Conservation (phyloP, 306 rosid genomes). For the Cyamopsis tetragonoloba region DNA sequence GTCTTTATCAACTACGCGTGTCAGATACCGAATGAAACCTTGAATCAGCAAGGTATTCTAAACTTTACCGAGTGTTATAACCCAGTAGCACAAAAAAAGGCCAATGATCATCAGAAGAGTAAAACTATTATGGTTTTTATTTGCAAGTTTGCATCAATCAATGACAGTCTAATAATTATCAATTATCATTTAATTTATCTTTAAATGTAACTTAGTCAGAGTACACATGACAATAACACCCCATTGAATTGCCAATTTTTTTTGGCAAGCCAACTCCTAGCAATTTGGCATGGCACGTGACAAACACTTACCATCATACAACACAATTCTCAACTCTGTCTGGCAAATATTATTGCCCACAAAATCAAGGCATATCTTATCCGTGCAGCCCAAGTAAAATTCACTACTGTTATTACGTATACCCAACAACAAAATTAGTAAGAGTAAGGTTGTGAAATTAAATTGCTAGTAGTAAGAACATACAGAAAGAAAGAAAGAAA, state of each 20-base stretch:
- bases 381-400: constrained; percentile 8
- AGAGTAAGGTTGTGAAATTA: constrained; percentile 24
- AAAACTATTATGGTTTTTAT: not conserved
- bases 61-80: not conserved
- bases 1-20: no score
- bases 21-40: not conserved
- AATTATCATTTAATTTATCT: not conserved
- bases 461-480: constrained; percentile 13
- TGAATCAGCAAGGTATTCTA: constrained; percentile 24
- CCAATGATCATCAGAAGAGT: not conserved
- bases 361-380: constrained; percentile 14
- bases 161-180: not conserved
- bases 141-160: no score
- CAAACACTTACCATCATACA: constrained; percentile 11
- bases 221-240: no score
- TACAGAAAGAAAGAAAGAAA: no score
- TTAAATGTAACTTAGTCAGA: no score
- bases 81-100: not conserved
- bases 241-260: no score
- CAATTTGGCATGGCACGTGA: constrained; percentile 24
- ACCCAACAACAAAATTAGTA: constrained; percentile 31
- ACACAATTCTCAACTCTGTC: no score
- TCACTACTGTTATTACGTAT: constrained; percentile 15
- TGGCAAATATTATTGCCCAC: not conserved
- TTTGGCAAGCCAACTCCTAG: not conserved